Base-by-base conservation (phyloP, 176 grass and related monocot species). In the Cenchrus purpureus region DNA sequence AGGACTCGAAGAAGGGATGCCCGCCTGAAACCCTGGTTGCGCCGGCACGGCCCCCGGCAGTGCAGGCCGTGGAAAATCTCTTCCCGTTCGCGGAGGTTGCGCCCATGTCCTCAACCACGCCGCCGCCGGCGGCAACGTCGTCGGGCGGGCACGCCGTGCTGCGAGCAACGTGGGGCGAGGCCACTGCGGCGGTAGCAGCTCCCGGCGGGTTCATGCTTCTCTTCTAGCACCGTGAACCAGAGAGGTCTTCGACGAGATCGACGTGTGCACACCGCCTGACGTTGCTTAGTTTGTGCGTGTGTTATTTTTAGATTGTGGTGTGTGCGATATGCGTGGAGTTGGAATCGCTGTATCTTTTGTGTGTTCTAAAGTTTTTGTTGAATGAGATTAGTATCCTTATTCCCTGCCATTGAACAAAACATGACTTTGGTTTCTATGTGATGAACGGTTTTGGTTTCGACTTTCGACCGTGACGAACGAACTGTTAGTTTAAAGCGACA, bases 21-120 rank as follows among this genome's bases (percentile, higher is more conserved):
- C 43, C 88, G 6, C 84, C 88, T 60, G 22, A 5, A 11, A 52
- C 57, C 50, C 2, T 74, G 71, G n/a, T 1, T 12, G 10, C 59
- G 40, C 84, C 78, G 15, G 40, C 83, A 4, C 52, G 57, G 72
- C 16, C 72, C n/a, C 68, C 83, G 10, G 40, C 6, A 0, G 75
- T 79, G 68, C 50, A 79, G 29, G 58, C 89, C 12, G 68, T 9
- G 42, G 84, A 83, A 48, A n/a, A 51, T 0, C 70, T 68, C n/a
- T 79, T 90, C 7, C 89, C 89, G n/a, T 0, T 40, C 1, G 75
- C 89, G 11, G 45, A 12, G 44, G 6, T 84, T 2, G 62, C 84
- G 34, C 89, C 89, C 1, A 86, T 84, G 88, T 74, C 84, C 44
- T 53, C 68, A 2, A 2, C 58, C 0, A 8, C 57, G 6, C 5